Evolutionary conservation across 768 basidiomycete species (phyloP).

Genomic region (Russula vinacea): DNA sequence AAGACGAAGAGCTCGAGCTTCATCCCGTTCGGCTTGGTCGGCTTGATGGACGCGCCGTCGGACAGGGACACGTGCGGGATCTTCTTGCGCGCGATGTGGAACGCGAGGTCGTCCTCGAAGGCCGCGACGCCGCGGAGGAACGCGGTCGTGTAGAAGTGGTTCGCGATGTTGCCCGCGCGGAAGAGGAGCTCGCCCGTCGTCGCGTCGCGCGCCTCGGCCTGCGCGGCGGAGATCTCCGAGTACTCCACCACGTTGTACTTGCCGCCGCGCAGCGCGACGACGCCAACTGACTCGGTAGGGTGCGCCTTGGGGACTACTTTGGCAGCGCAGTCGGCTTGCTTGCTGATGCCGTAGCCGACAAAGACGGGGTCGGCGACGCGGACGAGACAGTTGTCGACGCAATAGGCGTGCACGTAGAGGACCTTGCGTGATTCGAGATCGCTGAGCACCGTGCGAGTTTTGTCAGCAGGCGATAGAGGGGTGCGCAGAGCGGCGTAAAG

Average conservation of each 20-base stretch:
- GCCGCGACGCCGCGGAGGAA: constrained; percentile 76
- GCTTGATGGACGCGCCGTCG: constrained; percentile 70
- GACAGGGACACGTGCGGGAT: constrained; percentile 77
- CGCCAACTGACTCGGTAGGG: constrained; percentile 91
- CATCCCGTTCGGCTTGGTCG: constrained; percentile 93
- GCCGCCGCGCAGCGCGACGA: constrained; percentile 79
- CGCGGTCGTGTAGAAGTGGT: constrained; percentile 92
- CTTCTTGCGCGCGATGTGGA: constrained; percentile 98
- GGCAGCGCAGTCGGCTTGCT: constrained; percentile 86
- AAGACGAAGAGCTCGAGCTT: constrained; percentile 99
- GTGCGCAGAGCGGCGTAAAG: constrained; percentile 89
- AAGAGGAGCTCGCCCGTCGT: constrained; percentile 76
- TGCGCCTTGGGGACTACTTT: constrained; percentile 92
- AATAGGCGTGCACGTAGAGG: constrained; percentile 89
- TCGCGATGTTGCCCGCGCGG: constrained; percentile 95
- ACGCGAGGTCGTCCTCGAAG: constrained; percentile 87
- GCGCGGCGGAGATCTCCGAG: constrained; percentile 88
- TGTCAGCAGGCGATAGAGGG: constrained; percentile 59
- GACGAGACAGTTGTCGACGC: constrained; percentile 99
- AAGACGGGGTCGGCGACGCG: constrained; percentile 96
- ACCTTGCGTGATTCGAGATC: constrained; percentile 76
- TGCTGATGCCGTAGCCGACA: constrained; percentile 88
- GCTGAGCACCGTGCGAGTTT: constrained; percentile 71
- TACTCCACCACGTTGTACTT: constrained; percentile 95
- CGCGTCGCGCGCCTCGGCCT: constrained; percentile 71